Evolutionary conservation across 768 basidiomycete genomes (phyloP), one percentile per base, ranked within the genome.

Genomic region (Arthromyces matolae): DNA sequence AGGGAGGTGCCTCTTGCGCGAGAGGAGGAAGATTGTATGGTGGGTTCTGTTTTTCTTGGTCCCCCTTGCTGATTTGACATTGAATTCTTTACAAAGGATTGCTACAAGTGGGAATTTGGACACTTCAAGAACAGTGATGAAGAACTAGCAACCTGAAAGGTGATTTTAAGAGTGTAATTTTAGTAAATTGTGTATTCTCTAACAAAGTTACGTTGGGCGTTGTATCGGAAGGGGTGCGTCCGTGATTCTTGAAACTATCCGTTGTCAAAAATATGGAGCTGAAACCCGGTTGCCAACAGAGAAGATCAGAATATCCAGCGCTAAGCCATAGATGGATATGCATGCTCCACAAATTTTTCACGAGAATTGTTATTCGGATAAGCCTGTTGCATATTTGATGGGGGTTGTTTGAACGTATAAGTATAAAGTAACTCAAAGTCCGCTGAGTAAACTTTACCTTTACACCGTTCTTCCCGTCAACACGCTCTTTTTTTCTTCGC

Each of bases 1-100:
- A 68, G 77, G 57, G 65, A 60, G 63, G 86, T 55, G 28, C 53
- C 53, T 24, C 12, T 55, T 20, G 50, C 53, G 18, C 42, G 47
- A 24, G 50, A 32, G 18, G 53, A 55, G 25, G 50, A 48, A 14
- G 50, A 55, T 29, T 55, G 53, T 28, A 43, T 55, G 40, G 53
- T 55, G 16, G 23, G 53, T 42, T 28, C 4, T 25, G 8, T 25
- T 16, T n/a, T 22, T 25, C 4, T 5, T n/a, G n/a, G n/a, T n/a
- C n/a, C 18, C 19, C 8, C 6, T 35, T 3, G 14, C 14, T 29
- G 10, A 24, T 22, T 27, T 4, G 6, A 5, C 25, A 27, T 45
- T 52, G 25, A 48, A n/a, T 16, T 3, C 20, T 10, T 24, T 4
- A 27, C 16, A 14, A 31, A 54, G 53, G 53, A 54, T 34, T 54